Conservation (phyloP, 257 asterid species). For the Verbena officinalis region DNA sequence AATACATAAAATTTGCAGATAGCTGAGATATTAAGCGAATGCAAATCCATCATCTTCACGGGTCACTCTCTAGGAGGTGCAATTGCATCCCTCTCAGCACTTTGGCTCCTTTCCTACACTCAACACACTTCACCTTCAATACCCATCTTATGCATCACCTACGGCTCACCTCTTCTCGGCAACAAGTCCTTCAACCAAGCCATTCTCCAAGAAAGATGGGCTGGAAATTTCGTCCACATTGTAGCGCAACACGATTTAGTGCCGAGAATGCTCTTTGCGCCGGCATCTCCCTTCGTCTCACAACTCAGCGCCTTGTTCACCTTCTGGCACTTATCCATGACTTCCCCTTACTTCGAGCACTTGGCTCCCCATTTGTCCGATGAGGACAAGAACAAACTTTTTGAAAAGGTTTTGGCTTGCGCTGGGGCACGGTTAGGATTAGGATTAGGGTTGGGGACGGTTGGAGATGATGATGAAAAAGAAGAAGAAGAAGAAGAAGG, state of each 20-base stretch:
- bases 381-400: constrained; percentile 37
- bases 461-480: constrained; percentile 6
- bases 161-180: constrained; percentile 75
- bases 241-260: constrained; percentile 65
- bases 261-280: constrained; percentile 59
- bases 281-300: constrained; percentile 32
- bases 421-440: constrained; percentile 33
- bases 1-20: background rate
- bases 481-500: constrained; percentile 25
- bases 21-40: constrained; percentile 43
- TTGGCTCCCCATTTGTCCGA: constrained; percentile 31
- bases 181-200: constrained; percentile 57
- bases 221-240: constrained; percentile 67
- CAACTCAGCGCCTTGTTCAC: constrained; percentile 39
- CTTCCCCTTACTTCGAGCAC: constrained; percentile 27
- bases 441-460: no score
- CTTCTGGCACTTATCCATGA: constrained; percentile 46
- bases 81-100: constrained; percentile 67
- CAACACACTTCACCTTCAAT: constrained; percentile 38
- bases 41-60: constrained; percentile 69
- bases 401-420: constrained; percentile 35
- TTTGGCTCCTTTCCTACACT: constrained; percentile 60
- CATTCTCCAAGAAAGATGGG: constrained; percentile 75
- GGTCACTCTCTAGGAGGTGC: constrained; percentile 83
- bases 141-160: constrained; percentile 63